phyloP scores from a whole-genome alignment of 1,284 basidiomycete species.

The Puccinia polysora region DNA sequence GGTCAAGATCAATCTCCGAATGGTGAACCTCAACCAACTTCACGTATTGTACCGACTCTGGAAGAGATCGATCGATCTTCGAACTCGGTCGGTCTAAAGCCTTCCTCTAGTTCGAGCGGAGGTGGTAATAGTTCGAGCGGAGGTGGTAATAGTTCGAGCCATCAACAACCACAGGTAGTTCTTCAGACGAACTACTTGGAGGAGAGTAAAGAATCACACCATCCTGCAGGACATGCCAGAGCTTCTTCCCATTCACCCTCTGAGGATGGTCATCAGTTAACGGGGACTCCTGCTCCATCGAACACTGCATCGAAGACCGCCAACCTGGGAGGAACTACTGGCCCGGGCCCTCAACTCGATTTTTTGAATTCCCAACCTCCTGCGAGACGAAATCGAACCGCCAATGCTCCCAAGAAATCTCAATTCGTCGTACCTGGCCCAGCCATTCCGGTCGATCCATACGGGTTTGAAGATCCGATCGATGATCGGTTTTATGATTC shows the following conservation, averaged over 20 bases:
- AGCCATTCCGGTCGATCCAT: conserved; percentile 67
- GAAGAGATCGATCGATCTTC: conserved; percentile 6
- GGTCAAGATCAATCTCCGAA: conserved; percentile 17
- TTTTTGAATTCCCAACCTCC: conserved; percentile 48
- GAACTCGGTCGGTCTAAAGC: not conserved
- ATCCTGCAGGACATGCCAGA: not conserved
- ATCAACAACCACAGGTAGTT: not conserved
- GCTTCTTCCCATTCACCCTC: conserved; percentile 50
- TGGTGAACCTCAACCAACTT: conserved; percentile 11
- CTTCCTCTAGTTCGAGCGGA: not conserved
- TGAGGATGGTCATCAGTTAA: conserved; percentile 57
- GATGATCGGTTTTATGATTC: conserved; percentile 79
- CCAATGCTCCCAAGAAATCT: conserved; percentile 56
- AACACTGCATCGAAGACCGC: conserved; percentile 52
- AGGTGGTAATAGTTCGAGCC: conserved; percentile 8
- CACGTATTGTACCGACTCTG: conserved; percentile 16
- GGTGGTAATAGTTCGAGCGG: conserved; percentile 10
- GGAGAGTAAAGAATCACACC: not conserved
- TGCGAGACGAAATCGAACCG: conserved; percentile 59
- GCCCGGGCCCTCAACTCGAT: conserved; percentile 10
- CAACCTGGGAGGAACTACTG: no score
- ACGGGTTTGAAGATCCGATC: conserved; percentile 80
- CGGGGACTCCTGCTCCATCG: conserved; percentile 56
- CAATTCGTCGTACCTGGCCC: conserved; percentile 58
- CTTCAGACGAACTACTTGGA: not conserved